Evolutionary conservation across 257 asterid species (phyloP).

Genomic region (Fraxinus cuspidata): DNA sequence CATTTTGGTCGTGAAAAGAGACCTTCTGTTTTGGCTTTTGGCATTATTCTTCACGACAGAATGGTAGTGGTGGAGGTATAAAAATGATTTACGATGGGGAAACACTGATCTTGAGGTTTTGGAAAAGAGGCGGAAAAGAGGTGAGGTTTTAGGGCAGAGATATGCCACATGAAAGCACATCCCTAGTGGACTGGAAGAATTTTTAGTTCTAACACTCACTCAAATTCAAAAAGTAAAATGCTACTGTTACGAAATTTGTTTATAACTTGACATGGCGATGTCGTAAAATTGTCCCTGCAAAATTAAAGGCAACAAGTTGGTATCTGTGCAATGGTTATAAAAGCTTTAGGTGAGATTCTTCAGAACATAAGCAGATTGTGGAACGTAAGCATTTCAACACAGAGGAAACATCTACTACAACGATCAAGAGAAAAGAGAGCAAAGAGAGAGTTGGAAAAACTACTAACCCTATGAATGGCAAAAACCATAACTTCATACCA

Average conservation of each 20-base stretch:
- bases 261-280: background rate
- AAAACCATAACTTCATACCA: no score
- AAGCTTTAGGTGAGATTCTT: background rate
- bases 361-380: background rate
- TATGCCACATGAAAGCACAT: slow-evolving; percentile 40
- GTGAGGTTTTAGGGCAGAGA: slow-evolving; percentile 41
- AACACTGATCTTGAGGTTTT: slow-evolving; percentile 29
- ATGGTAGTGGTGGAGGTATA: slow-evolving; percentile 15
- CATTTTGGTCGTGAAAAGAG: slow-evolving; percentile 38
- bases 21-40: slow-evolving; percentile 21
- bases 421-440: no score
- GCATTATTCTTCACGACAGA: slow-evolving; percentile 18
- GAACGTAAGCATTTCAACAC: background rate
- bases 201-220: slow-evolving; percentile 15
- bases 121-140: slow-evolving; percentile 35
- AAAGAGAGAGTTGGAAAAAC: no score
- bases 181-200: slow-evolving; percentile 16
- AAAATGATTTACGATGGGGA: slow-evolving; percentile 31
- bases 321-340: background rate
- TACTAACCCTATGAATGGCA: no score
- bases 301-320: background rate
- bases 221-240: background rate
- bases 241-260: background rate
- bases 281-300: background rate
- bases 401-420: no score